Evolutionary conservation across 176 grass and related monocot genomes (phyloP), one percentile per base, ranked within the genome.

Genomic region (Elaeis guineensis): DNA sequence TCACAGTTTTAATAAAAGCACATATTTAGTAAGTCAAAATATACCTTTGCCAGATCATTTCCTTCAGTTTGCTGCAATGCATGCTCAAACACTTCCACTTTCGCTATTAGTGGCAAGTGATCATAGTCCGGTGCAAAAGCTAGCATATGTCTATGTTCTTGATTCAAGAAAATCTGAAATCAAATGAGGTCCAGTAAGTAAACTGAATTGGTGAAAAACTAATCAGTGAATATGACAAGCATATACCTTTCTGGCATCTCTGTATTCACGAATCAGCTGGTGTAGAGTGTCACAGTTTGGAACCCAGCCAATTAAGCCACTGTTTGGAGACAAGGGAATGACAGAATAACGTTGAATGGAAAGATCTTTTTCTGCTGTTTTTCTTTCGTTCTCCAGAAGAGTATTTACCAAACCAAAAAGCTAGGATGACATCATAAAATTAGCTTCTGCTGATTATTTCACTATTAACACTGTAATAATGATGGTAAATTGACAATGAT

Each of bases 31-130:
- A 72, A 51, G 51, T 6, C 22, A 21, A 51, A 57, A 32, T 17
- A 15, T 85, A 97, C 93, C 93, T 97, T 97, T 17, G 80, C 81
- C 66, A 91, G 82, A 72, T 97, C 93, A 80, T 97, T 91, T 61
- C 93, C 93, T 58, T 91, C 93, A 5, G 84, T 91, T 61, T 80
- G 91, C 66, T 80, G 76, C 66, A 97, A 82, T 78, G 93, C 87
- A 85, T 97, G 84, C 66, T 89, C 75, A 91, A 97, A 97, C 39
- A 91, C 93, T 80, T 97, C 93, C n/a, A 97, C 84, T 62, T 97
- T 97, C 0, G 93, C 84, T 50, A 97, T 89, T 54, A 97, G 84
- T 23, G 93, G 87, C 63, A 91, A 83, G 70, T 91, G 72, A 57
- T 97, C 93, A 73, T 97, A 97, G 80, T 97, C 84, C 0, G 93